These are phyloP conservation scores for Xylaria castorea DNA, from an alignment of 495 filamentous ascomycete genomes.

Conservation along the genomic window DNA sequence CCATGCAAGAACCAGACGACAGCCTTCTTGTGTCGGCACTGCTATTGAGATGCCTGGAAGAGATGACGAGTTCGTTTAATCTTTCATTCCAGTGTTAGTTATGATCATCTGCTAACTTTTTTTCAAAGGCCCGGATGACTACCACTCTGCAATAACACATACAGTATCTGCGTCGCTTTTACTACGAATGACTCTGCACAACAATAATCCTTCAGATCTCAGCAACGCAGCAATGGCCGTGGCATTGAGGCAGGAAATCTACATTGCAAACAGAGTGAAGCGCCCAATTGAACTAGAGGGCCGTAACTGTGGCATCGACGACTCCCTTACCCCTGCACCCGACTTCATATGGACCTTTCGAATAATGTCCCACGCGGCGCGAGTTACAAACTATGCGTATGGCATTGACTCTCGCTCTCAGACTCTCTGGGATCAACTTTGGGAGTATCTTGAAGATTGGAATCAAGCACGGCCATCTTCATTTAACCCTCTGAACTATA, in stretches of 20 bases:
- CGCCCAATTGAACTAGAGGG: constrained; percentile 2
- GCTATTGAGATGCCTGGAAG: background rate
- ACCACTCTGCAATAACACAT: constrained; percentile 4
- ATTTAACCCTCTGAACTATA: background rate
- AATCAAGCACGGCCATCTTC: background rate
- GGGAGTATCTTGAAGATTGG: background rate
- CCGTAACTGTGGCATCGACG: constrained; percentile 1
- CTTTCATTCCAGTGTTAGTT: background rate
- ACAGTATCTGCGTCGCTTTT: background rate
- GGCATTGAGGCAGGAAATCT: constrained; percentile 5
- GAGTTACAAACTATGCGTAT: constrained; percentile 6
- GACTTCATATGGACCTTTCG: constrained; percentile 1
- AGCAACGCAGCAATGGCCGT: constrained; percentile 1
- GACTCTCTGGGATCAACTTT: background rate
- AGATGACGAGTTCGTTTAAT: constrained; percentile 4
- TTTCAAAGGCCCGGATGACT: background rate
- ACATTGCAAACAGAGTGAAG: background rate
- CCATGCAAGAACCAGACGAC: background rate
- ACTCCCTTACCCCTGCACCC: background rate
- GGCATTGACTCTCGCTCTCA: background rate
- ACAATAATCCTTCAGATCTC: background rate
- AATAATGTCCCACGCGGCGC: constrained; percentile 2
- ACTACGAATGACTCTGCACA: background rate
- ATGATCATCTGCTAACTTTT: background rate
- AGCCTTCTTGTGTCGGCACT: background rate